Evolutionary conservation across 2,329 filamentous ascomycete species (phyloP).

Genomic region (Fusarium falciforme): DNA sequence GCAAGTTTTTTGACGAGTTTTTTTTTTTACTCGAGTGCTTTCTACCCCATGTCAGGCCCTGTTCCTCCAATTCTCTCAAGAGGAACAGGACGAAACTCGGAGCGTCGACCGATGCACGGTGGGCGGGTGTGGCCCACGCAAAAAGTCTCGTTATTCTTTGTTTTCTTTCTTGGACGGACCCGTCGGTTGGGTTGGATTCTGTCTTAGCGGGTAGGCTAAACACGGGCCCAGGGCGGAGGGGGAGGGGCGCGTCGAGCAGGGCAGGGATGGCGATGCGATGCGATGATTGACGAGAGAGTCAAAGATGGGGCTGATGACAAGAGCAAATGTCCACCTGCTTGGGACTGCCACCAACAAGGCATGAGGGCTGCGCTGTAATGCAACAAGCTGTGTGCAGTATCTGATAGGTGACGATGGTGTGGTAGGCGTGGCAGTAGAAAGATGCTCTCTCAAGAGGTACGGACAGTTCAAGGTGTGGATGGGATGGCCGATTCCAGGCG

Average conservation of each 20-base stretch:
- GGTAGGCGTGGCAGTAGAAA: background rate
- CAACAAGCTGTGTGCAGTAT: slow-evolving; percentile 4
- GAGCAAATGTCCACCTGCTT: background rate
- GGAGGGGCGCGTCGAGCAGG: background rate
- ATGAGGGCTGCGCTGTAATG: background rate
- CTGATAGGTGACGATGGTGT: slow-evolving; percentile 1
- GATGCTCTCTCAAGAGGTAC: background rate
- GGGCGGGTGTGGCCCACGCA: slow-evolving; percentile 28
- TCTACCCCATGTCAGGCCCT: background rate
- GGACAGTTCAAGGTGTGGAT: background rate
- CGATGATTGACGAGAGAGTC: background rate
- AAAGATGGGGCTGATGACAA: slow-evolving; percentile 9
- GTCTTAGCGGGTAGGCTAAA: slow-evolving; percentile 43
- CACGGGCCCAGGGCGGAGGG: slow-evolving; percentile 33
- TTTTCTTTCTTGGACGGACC: slow-evolving; percentile 3
- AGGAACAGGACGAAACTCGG: slow-evolving; percentile 17
- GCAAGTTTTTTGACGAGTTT: background rate
- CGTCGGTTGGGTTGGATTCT: slow-evolving; percentile 27
- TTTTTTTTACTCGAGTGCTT: background rate
- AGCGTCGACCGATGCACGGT: slow-evolving; percentile 27
- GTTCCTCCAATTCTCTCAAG: background rate
- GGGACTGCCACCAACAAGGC: slow-evolving; percentile 10
- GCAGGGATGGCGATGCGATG: slow-evolving; percentile 11
- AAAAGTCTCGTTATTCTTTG: slow-evolving; percentile 13
- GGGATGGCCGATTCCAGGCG: slow-evolving; percentile 1